phyloP scores from a whole-genome alignment of 2,329 filamentous ascomycete species.

The Pyrenochaeta sp. region DNA sequence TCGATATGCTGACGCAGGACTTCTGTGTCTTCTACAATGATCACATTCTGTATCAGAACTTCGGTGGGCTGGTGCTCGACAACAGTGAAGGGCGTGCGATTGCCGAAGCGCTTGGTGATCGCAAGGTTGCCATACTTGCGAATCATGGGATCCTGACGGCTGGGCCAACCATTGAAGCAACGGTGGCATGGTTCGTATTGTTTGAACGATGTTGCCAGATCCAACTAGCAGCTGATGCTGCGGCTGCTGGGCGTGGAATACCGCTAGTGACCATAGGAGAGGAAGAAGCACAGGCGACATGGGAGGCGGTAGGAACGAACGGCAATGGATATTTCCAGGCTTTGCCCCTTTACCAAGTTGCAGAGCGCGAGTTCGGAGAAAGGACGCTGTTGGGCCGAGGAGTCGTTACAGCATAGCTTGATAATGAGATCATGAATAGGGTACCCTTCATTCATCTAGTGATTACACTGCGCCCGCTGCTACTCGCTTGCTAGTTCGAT shows the following conservation, averaged over 20 bases:
- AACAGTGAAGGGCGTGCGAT: constrained; percentile 58
- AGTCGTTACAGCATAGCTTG: constrained; percentile 1
- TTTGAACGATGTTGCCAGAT: constrained; percentile 58
- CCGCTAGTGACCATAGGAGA: not conserved
- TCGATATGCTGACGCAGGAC: constrained; percentile 65
- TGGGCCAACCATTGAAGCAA: constrained; percentile 54
- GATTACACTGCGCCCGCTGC: too few species aligned
- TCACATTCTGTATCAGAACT: constrained; percentile 55
- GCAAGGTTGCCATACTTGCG: constrained; percentile 56
- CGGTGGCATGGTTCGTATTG: constrained; percentile 57
- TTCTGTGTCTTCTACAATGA: constrained; percentile 58
- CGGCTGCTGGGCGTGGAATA: not conserved
- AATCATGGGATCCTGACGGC: constrained; percentile 58
- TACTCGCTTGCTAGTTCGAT: too few species aligned
- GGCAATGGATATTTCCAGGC: constrained; percentile 17
- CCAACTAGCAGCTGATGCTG: constrained; percentile 42
- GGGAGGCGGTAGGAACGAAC: constrained; percentile 13
- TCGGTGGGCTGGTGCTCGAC: constrained; percentile 58
- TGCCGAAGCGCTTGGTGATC: constrained; percentile 52
- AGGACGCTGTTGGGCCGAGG: constrained; percentile 17
- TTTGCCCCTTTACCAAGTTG: constrained; percentile 18
- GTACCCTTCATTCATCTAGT: too few species aligned
- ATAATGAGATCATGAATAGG: too few species aligned
- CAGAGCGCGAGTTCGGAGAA: constrained; percentile 19
- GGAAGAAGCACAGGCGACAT: constrained; percentile 16